These are phyloP conservation scores for Rhododendron vialii DNA, from an alignment of 148 eudicot genomes.

Conservation along the genomic window DNA sequence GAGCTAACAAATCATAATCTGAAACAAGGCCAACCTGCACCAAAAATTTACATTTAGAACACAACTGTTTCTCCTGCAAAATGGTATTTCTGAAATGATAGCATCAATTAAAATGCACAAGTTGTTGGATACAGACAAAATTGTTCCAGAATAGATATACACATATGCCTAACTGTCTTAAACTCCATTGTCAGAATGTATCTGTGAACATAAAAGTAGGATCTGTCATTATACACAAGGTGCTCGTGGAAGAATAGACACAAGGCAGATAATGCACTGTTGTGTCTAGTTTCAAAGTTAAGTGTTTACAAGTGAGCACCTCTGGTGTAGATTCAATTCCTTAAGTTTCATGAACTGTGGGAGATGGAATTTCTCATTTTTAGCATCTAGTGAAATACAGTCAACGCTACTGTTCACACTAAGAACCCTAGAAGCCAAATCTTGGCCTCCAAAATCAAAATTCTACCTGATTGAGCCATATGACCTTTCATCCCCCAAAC, in stretches of 20 bases:
- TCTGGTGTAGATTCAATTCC: background rate
- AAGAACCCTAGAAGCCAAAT: background rate
- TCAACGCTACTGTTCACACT: background rate
- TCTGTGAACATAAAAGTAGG: background rate
- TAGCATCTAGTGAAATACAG: background rate
- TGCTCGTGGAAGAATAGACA: background rate
- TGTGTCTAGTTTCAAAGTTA: background rate
- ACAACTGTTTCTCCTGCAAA: background rate
- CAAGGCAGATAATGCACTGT: background rate
- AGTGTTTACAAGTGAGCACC: background rate
- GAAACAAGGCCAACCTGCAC: slow-evolving; percentile 98
- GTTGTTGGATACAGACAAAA: background rate
- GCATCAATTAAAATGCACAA: background rate
- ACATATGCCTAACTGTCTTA: background rate
- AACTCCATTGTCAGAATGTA: background rate
- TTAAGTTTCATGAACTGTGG: background rate
- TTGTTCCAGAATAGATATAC: background rate
- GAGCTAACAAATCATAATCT: slow-evolving; percentile 93
- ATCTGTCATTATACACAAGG: background rate
- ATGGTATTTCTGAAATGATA: background rate
- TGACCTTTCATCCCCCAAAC: background rate
- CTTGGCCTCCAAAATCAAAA: background rate
- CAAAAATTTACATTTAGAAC: background rate
- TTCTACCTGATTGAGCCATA: background rate
- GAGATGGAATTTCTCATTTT: background rate